Evolutionary conservation across 805 yeast genomes (phyloP).

Genomic region (Teunomyces cretensis): DNA sequence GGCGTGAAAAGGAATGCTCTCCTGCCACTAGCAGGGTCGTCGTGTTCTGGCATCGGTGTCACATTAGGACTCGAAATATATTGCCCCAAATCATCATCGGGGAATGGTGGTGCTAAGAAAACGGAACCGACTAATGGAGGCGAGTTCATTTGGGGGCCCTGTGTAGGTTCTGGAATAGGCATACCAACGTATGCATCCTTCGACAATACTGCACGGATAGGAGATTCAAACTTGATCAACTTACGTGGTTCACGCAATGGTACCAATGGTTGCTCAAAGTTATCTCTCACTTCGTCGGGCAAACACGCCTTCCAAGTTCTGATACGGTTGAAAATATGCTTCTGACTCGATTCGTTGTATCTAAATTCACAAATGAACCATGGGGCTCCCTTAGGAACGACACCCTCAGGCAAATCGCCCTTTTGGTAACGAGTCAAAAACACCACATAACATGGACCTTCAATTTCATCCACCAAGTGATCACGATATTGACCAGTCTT

Average conservation of each 20-base stretch:
- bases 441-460: slow-evolving; percentile 92
- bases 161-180: slow-evolving; percentile 78
- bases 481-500: slow-evolving; percentile 97
- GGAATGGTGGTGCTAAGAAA: slow-evolving; percentile 70
- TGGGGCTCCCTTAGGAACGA: slow-evolving; percentile 71
- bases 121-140: slow-evolving; percentile 96
- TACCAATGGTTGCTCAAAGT: slow-evolving; percentile 71
- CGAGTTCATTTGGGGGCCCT: slow-evolving; percentile 73
- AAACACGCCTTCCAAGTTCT: slow-evolving; percentile 98
- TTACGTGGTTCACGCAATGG: slow-evolving; percentile 68
- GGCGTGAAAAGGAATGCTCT: slow-evolving; percentile 46
- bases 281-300: slow-evolving; percentile 91
- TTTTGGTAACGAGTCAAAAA: slow-evolving; percentile 92
- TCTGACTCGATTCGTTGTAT: slow-evolving; percentile 75
- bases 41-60: slow-evolving; percentile 37
- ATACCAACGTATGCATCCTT: slow-evolving; percentile 70
- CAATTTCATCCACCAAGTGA: slow-evolving; percentile 82
- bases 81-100: slow-evolving; percentile 82
- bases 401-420: slow-evolving; percentile 76
- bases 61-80: slow-evolving; percentile 47
- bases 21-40: slow-evolving; percentile 34
- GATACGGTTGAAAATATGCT: slow-evolving; percentile 84
- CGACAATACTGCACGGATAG: slow-evolving; percentile 75
- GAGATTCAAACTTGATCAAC: slow-evolving; percentile 77
- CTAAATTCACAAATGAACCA: slow-evolving; percentile 93